Evolutionary conservation across 2,329 filamentous ascomycete species (phyloP).

Genomic region (Apiospora hydei): DNA sequence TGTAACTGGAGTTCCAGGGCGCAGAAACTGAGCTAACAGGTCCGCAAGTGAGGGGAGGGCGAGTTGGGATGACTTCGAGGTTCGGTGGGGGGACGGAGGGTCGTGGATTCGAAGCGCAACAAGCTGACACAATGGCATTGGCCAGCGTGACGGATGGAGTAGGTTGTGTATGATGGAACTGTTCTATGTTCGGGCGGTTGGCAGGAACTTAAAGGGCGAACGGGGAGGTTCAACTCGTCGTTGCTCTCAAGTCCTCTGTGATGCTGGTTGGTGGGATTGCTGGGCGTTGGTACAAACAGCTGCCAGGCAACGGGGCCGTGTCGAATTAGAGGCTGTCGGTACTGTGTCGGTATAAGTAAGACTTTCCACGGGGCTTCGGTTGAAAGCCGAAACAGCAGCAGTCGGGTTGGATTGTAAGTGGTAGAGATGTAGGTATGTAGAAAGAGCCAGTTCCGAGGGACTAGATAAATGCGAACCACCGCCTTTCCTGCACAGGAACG

Average conservation of each 20-base stretch:
- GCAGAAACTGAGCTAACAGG: constrained; percentile 31
- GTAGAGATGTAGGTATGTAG: neutral
- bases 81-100: neutral
- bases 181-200: neutral
- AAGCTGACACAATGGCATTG: constrained; percentile 22
- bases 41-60: constrained; percentile 25
- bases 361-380: neutral
- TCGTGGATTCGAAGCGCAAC: constrained; percentile 22
- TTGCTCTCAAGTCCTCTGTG: neutral
- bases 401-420: constrained; percentile 11
- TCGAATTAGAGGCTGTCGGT: constrained; percentile 7
- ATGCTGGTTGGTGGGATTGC: constrained; percentile 19
- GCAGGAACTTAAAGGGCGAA: neutral
- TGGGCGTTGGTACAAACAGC: constrained; percentile 1
- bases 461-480: constrained; percentile 19
- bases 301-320: constrained; percentile 22
- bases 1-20: constrained; percentile 10
- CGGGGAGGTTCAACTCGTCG: constrained; percentile 8
- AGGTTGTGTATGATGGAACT: neutral
- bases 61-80: constrained; percentile 17
- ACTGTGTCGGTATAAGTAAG: constrained; percentile 14
- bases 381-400: constrained; percentile 6
- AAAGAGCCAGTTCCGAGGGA: constrained; percentile 3
- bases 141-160: neutral
- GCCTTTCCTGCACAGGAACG: constrained; percentile 26